A percentile compares a stretch with the other conserved stretches of the same genome.
These are phyloP conservation scores for Inonotus obliquus DNA, from an alignment of 1,284 basidiomycete species.

Conservation along the genomic window DNA sequence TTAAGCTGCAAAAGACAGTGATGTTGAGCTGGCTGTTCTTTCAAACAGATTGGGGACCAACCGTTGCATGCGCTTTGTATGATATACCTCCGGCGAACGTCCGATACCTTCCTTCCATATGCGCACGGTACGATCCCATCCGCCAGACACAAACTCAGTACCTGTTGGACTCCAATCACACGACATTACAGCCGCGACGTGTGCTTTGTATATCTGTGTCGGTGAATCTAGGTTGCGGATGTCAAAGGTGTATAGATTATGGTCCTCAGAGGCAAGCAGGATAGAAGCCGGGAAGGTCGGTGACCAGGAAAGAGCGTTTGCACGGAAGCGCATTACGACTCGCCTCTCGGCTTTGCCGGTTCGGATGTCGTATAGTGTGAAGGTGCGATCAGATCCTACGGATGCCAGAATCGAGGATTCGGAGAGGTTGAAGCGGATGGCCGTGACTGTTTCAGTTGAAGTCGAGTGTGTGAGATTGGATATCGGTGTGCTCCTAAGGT, in stretches of 20 bases:
- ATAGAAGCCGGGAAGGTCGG: slow-evolving; percentile 92
- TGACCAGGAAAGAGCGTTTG: slow-evolving; percentile 91
- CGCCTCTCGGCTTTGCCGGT: slow-evolving; percentile 92
- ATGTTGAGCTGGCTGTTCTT: background rate
- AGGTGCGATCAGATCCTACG: slow-evolving; percentile 91
- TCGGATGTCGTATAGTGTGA: slow-evolving; percentile 94
- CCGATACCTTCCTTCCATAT: slow-evolving; percentile 92
- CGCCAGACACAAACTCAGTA: slow-evolving; percentile 92
- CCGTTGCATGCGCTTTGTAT: slow-evolving; percentile 99
- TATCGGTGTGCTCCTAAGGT: slow-evolving; percentile 59
- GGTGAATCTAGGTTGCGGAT: slow-evolving; percentile 82
- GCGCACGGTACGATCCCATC: slow-evolving; percentile 92
- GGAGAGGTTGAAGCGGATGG: slow-evolving; percentile 89
- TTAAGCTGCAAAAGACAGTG: slow-evolving; percentile 42
- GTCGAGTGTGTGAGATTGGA: slow-evolving; percentile 82
- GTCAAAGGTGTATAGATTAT: slow-evolving; percentile 98
- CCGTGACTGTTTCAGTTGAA: slow-evolving; percentile 81
- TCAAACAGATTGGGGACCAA: slow-evolving; percentile 27
- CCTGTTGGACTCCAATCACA: slow-evolving; percentile 96
- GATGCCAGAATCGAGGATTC: slow-evolving; percentile 92
- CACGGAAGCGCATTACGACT: slow-evolving; percentile 84
- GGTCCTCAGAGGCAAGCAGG: slow-evolving; percentile 94
- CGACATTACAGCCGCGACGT: slow-evolving; percentile 92
- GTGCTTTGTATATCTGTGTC: slow-evolving; percentile 94
- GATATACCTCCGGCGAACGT: slow-evolving; percentile 86